Evolutionary conservation across 1,139 yeast species (phyloP), one percentile per base, ranked within the genome.

Genomic region (Yamadazyma dendronema): DNA sequence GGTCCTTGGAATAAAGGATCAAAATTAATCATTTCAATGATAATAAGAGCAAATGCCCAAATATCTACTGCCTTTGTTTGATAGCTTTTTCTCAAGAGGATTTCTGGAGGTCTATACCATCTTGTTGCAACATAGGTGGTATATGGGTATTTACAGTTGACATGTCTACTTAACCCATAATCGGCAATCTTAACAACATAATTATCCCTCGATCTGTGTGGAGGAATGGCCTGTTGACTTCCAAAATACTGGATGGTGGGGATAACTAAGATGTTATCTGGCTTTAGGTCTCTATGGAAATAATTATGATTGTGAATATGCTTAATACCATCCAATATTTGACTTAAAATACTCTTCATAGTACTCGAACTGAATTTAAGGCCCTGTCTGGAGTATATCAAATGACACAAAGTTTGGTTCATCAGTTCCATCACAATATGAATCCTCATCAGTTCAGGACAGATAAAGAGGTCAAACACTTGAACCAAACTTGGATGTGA

Each of bases 101-200:
- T 84, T 59, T 92, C 98, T 0, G 98, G 98, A 0, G 97, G 82
- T 43, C 98, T 71, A 57, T 92, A 92, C 97, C 97, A 92, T 50
- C 98, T 74, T 0, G 97, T 92, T 0, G 96, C 85, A 6, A 92
- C 94, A 52, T 92, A 92, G 1, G 85, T 78, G 0, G 95, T 83
- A 54, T 77, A 86, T 0, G 80, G 77, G 37, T 71, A 73, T 22
- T 55, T 54, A 51, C 78, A 76, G 31, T 68, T 64, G 12, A 77
- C 63, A 46, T 77, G 79, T 46, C 97, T 76, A 11, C 96, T 86
- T 36, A 90, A 72, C 0, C 98, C 97, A 59, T 86, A 92, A 59
- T 92, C 98, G 3, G 96, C 96, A 33, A 92, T 64, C 58, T 92
- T 92, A 19, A 89, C 77, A 8, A 81, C 73, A 49, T 80, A 83